phyloP scores from a whole-genome alignment of 805 yeast species.

The Priceomyces castillae region DNA sequence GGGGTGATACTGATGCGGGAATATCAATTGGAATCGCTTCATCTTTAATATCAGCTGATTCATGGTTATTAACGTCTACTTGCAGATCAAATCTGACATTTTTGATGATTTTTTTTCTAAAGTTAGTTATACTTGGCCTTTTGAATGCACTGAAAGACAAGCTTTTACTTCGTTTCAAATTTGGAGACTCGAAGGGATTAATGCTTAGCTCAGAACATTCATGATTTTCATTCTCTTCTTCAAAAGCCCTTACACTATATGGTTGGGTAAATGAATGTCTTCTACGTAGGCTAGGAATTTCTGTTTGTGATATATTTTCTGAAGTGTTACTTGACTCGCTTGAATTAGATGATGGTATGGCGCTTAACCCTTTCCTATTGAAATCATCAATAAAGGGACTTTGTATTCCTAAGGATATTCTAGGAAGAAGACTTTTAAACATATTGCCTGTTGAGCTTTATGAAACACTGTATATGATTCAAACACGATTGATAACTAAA shows the following conservation, averaged over 20 bases:
- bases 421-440: conserved; percentile 4
- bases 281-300: conserved; percentile 7
- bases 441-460: neutral
- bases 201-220: conserved; percentile 17
- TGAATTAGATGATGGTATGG: neutral
- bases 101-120: conserved; percentile 9
- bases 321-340: neutral
- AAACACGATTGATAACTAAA: neutral
- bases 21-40: neutral
- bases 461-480: neutral
- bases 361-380: neutral
- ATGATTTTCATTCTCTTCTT: conserved; percentile 9
- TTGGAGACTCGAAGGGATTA: conserved; percentile 18
- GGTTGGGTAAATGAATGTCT: conserved; percentile 14
- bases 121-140: conserved; percentile 10
- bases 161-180: conserved; percentile 16
- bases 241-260: conserved; percentile 3
- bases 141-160: conserved; percentile 11
- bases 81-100: conserved; percentile 10
- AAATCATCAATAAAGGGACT: neutral
- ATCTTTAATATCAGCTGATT: neutral
- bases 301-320: neutral
- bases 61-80: conserved; percentile 1
- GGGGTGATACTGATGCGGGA: conserved; percentile 4
- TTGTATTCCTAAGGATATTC: neutral